Base-by-base conservation (phyloP, 1,139 yeast genomes). In the Geotrichum histeridarum region DNA sequence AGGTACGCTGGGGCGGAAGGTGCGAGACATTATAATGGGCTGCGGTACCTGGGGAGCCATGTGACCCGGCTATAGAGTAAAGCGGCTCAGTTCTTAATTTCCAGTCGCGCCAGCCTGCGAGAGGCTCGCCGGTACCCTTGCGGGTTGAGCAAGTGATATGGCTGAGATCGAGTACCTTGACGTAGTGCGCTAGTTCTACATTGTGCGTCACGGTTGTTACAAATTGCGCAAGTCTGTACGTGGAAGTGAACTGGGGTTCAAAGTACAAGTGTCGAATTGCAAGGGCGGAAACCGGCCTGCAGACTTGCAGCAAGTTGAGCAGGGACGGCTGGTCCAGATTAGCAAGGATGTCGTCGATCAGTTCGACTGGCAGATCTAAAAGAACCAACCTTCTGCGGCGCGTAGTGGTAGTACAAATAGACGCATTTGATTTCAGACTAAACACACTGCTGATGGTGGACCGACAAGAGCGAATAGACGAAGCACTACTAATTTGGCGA, bases 51-150 rank as follows among this genome's bases (percentile, higher is more conserved):
- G 27, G 27, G 4, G 27, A 22, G 4, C n/a, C 37, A 12, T n/a
- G 39, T 17, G 15, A 37, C 15, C 15, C 17, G 18, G 17, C 18
- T 3, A 37, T 2, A 37, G 18, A n/a, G 17, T 37, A 86, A 32
- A 86, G 67, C 1, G 91, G 87, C 67, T 85, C 89, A 48, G 78
- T 79, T 58, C 85, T 77, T 61, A 78, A 83, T 63, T 86, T 84
- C 95, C 95, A 86, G 67, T 88, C 96, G 65, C 95, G 77, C 96
- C 96, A 88, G 12, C 93, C 86, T 0, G 95, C 67, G 42, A 61
- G 52, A 12, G 67, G 69, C 12, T 58, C 62, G 31, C 63, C 65
- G 7, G 67, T 71, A 37, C 84, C 85, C 11, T 66, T 81, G 64
- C 73, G 67, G 8, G 43, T 17, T 9, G 43, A 42, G 4, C 32